phyloP scores from a whole-genome alignment of 805 yeast species.

The Sungouiella thailandica region DNA sequence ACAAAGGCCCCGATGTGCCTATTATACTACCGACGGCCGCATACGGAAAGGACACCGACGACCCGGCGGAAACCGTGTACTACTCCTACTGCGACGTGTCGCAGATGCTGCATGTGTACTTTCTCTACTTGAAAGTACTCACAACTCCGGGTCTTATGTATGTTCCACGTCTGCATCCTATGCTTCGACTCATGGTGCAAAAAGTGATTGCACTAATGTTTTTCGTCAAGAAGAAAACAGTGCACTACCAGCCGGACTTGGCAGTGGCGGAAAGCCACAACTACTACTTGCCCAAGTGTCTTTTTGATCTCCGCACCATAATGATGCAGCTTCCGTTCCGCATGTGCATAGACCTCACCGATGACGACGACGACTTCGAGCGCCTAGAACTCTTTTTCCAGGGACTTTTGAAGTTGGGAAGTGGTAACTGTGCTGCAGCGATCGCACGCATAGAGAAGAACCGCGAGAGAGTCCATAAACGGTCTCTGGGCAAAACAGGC shows the following conservation, averaged over 20 bases:
- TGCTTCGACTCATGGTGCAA: conserved; percentile 14
- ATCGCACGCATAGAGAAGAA: conserved; percentile 6
- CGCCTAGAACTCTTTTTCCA: conserved; percentile 19
- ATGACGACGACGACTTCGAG: conserved; percentile 18
- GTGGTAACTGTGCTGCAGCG: conserved; percentile 15
- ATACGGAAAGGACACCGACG: conserved; percentile 11
- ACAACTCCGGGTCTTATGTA: conserved; percentile 19
- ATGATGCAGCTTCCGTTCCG: conserved; percentile 22
- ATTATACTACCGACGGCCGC: conserved; percentile 12
- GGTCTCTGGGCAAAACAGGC: background rate
- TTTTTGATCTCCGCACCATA: conserved; percentile 20
- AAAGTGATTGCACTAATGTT: conserved; percentile 15
- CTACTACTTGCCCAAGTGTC: conserved; percentile 16
- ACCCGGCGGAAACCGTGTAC: conserved; percentile 2
- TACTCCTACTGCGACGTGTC: conserved; percentile 24
- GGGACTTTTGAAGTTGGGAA: conserved; percentile 21
- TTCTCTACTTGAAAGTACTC: conserved; percentile 19
- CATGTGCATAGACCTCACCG: conserved; percentile 14
- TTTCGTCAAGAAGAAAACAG: conserved; percentile 12
- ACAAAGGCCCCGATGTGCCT: conserved; percentile 4
- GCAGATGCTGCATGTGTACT: conserved; percentile 18
- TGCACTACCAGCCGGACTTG: conserved; percentile 3
- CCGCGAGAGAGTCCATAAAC: conserved; percentile 4
- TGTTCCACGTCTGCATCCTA: conserved; percentile 18
- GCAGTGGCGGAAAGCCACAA: conserved; percentile 13